Conservation (phyloP, 2,329 filamentous ascomycete genomes). For the Myrmaecium sp. region DNA sequence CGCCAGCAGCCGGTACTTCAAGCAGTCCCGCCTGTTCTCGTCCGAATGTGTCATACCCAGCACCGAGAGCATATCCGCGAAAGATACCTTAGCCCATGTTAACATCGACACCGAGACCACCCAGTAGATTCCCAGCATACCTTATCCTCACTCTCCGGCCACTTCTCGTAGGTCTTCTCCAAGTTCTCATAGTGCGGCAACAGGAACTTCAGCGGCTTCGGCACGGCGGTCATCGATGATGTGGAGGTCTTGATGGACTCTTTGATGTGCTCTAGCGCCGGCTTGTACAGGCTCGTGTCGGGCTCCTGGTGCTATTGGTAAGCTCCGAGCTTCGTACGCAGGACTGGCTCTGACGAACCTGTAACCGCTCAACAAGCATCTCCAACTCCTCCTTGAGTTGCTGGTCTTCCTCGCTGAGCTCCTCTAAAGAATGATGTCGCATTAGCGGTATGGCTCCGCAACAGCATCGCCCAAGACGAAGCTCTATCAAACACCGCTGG, state of each 20-base stretch:
- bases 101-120: constrained; percentile 8
- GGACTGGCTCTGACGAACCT: constrained; percentile 34
- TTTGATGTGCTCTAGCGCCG: constrained; percentile 91
- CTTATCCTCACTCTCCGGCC: constrained; percentile 73
- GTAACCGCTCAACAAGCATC: constrained; percentile 91
- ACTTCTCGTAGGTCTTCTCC: constrained; percentile 74
- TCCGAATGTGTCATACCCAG: constrained; percentile 98
- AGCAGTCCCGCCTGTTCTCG: constrained; percentile 84
- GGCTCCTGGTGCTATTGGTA: constrained; percentile 45
- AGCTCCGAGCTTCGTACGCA: constrained; percentile 9
- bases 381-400: constrained; percentile 96
- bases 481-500: constrained; percentile 4
- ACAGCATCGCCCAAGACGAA: constrained; percentile 5
- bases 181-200: constrained; percentile 89
- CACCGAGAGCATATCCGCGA: constrained; percentile 92
- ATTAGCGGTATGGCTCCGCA: constrained; percentile 10
- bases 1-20: constrained; percentile 85
- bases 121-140: constrained; percentile 22
- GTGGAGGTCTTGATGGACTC: constrained; percentile 97
- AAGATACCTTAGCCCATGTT: constrained; percentile 35
- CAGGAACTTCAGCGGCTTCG: constrained; percentile 95
- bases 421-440: constrained; percentile 41
- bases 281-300: constrained; percentile 74
- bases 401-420: constrained; percentile 94
- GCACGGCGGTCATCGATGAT: constrained; percentile 97